Evolutionary conservation across 768 basidiomycete species (phyloP).

Genomic region (Rhodotorula graminis): DNA sequence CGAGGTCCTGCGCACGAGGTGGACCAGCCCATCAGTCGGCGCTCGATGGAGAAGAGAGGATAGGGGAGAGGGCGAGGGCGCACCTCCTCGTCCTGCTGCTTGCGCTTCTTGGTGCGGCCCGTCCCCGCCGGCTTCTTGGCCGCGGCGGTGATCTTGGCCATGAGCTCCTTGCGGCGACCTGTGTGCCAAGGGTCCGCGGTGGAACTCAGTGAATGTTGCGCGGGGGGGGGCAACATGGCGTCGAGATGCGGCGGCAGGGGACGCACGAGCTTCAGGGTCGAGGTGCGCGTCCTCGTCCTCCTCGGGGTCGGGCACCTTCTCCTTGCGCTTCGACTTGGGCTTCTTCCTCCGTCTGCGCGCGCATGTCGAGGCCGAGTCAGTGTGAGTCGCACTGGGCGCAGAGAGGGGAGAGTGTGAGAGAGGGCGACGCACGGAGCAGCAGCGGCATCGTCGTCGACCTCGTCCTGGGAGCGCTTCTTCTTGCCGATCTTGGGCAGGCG

Average conservation of each 20-base stretch:
- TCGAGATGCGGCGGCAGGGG: not conserved
- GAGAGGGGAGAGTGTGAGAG: conserved; percentile 39
- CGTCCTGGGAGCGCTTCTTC: conserved; percentile 1
- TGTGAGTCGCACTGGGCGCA: no score
- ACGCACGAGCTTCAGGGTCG: conserved; percentile 66
- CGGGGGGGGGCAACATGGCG: not conserved
- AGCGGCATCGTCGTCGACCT: conserved; percentile 32
- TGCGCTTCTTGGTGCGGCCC: conserved; percentile 27
- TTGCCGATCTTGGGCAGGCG: conserved; percentile 51
- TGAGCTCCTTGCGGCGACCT: conserved; percentile 73
- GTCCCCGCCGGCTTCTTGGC: conserved; percentile 69
- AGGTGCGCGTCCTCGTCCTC: conserved; percentile 41
- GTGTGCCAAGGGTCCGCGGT: conserved; percentile 15
- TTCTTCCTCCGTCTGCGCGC: conserved; percentile 44
- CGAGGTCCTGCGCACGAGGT: conserved; percentile 51
- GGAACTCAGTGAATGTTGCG: not conserved
- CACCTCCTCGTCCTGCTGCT: conserved; percentile 38
- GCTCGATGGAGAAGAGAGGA: no score
- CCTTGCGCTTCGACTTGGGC: conserved; percentile 41
- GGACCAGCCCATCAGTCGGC: no score
- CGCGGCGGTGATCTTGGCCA: conserved; percentile 80
- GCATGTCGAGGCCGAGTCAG: not conserved
- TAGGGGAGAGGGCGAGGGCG: not conserved
- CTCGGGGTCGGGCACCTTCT: conserved; percentile 22
- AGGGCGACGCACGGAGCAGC: not conserved